These are phyloP conservation scores for Ogataea haglerorum DNA, from an alignment of 805 yeast species.

Conservation along the genomic window DNA sequence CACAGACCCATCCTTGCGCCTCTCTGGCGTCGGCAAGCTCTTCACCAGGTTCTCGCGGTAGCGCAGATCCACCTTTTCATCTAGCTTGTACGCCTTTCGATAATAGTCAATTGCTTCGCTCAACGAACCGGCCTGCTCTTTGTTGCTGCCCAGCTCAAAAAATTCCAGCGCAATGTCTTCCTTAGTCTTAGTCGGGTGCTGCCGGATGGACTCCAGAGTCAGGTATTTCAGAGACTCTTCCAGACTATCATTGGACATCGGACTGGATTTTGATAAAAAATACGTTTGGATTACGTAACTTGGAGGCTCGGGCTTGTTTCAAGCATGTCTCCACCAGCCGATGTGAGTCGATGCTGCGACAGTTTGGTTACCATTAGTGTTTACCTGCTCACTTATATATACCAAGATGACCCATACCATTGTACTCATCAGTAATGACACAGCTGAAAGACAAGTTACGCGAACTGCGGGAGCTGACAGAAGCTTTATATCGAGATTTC, in stretches of 20 bases:
- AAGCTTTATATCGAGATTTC: conserved; percentile 11
- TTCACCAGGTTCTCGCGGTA: conserved; percentile 54
- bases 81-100: conserved; percentile 65
- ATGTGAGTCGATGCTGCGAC: neutral
- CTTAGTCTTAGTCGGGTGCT: conserved; percentile 29
- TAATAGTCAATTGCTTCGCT: conserved; percentile 78
- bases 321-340: conserved; percentile 2
- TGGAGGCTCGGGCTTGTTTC: conserved; percentile 4
- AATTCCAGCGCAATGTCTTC: conserved; percentile 51
- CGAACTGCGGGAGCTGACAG: conserved; percentile 12
- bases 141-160: conserved; percentile 68
- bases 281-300: neutral
- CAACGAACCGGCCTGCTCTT: conserved; percentile 71
- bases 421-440: conserved; percentile 14
- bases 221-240: conserved; percentile 25
- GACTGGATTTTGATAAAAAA: neutral
- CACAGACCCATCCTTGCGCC: conserved; percentile 15
- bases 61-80: conserved; percentile 57
- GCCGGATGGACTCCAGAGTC: conserved; percentile 24
- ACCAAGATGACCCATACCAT: conserved; percentile 11
- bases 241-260: conserved; percentile 14
- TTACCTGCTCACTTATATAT: conserved; percentile 1
- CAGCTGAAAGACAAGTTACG: conserved; percentile 11
- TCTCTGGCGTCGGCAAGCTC: conserved; percentile 20
- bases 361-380: neutral